Evolutionary conservation across 768 basidiomycete genomes (phyloP).

Genomic region (Lanmaoa pseudosensibilis): DNA sequence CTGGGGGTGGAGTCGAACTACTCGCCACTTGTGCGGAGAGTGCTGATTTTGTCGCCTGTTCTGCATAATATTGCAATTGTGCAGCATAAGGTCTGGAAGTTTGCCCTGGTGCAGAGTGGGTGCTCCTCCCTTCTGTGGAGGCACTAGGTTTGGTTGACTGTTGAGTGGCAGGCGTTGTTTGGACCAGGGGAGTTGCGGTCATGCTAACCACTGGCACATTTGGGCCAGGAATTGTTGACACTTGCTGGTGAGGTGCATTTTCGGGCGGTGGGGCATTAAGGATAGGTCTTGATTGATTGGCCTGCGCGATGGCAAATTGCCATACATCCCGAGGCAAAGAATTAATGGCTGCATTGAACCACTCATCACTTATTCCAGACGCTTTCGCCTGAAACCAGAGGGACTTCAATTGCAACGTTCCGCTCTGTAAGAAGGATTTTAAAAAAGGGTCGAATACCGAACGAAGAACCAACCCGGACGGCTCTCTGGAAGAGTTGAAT

Average conservation of each 20-base stretch:
- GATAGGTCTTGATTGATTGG: not conserved
- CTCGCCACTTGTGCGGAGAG: conserved; percentile 3
- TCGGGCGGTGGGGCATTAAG: not conserved
- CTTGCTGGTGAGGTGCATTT: not conserved
- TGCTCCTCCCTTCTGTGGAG: not conserved
- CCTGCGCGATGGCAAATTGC: conserved; percentile 10
- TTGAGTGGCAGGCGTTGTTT: not conserved
- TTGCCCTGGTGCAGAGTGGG: not conserved
- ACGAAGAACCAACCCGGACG: conserved; percentile 18
- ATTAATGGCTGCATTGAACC: conserved; percentile 16
- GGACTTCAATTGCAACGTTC: conserved; percentile 7
- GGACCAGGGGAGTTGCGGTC: not conserved
- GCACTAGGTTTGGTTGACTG: not conserved
- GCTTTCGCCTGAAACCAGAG: conserved; percentile 16
- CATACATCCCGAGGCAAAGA: conserved; percentile 19
- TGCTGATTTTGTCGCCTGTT: conserved; percentile 13
- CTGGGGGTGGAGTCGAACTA: not conserved
- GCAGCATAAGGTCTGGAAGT: conserved; percentile 4
- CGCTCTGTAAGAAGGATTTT: conserved; percentile 15
- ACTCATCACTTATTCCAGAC: conserved; percentile 21
- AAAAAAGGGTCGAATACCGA: not conserved
- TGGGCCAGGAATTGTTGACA: not conserved
- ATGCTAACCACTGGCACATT: not conserved
- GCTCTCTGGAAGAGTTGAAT: conserved; percentile 22
- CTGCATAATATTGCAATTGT: conserved; percentile 25